Percentiles rank a stretch among this genome's conserved stretches.
Evolutionary conservation across 176 grass and related monocot genomes (phyloP).

Genomic region (Avena insularis): DNA sequence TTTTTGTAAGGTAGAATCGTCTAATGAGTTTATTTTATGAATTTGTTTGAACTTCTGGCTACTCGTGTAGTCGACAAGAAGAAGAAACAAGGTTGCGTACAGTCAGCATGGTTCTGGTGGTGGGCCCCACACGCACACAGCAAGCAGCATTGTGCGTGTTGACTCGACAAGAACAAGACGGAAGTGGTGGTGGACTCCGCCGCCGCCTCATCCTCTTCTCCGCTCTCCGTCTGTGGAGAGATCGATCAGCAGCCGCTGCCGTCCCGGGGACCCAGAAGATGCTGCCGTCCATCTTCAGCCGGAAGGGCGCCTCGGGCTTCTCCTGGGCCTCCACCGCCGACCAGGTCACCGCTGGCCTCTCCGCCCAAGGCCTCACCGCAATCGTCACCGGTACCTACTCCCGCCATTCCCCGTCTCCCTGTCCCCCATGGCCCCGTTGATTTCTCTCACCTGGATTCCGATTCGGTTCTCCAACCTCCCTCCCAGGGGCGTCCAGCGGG

Average conservation of each 20-base stretch:
- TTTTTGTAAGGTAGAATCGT: too few species aligned
- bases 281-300: conserved; percentile 58
- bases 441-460: not conserved
- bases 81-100: too few species aligned
- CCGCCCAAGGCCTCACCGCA: conserved; percentile 72
- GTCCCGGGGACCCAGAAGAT: not conserved
- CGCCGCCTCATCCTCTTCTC: not conserved
- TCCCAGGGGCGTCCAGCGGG: conserved; percentile 79
- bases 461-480: not conserved
- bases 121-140: too few species aligned
- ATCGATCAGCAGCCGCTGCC: not conserved
- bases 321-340: conserved; percentile 91
- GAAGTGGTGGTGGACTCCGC: not conserved
- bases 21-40: too few species aligned
- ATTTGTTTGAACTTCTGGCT: too few species aligned
- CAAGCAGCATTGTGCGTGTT: too few species aligned
- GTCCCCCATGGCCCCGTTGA: too few species aligned
- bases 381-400: conserved; percentile 69
- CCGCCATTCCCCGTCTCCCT: not conserved
- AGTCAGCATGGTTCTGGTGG: too few species aligned
- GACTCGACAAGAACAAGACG: too few species aligned
- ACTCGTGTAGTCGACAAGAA: too few species aligned
- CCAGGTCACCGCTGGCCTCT: conserved; percentile 69
- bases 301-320: conserved; percentile 79
- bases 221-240: not conserved